phyloP scores from a whole-genome alignment of 352 stramenopile genomes.

The Phytophthora tentaculata region DNA sequence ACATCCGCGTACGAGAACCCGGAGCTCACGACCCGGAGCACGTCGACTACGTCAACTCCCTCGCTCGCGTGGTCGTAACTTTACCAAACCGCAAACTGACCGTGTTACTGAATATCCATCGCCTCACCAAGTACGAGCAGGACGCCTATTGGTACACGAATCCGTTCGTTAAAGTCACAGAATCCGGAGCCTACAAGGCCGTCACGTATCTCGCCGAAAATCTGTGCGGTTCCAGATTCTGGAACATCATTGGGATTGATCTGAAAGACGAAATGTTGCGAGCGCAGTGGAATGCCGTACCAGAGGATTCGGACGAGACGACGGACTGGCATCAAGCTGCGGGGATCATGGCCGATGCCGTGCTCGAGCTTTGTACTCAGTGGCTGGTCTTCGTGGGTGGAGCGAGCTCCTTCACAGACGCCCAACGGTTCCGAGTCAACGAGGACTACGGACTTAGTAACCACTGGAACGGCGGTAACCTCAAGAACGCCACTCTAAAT shows the following conservation, averaged over 20 bases:
- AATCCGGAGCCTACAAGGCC: conserved; percentile 54
- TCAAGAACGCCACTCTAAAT: conserved; percentile 63
- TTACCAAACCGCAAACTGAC: conserved; percentile 57
- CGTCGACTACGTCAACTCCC: conserved; percentile 63
- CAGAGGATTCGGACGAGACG: conserved; percentile 25
- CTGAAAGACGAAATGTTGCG: conserved; percentile 68
- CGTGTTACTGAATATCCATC: conserved; percentile 69
- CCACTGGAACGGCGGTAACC: conserved; percentile 70
- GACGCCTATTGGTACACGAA: conserved; percentile 77
- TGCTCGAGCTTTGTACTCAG: conserved; percentile 57
- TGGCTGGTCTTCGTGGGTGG: conserved; percentile 73
- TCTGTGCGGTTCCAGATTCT: conserved; percentile 62
- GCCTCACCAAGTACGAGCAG: conserved; percentile 53
- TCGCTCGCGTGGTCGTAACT: conserved; percentile 61
- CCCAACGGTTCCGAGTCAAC: conserved; percentile 45
- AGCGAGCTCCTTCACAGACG: conserved; percentile 48
- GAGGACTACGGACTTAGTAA: conserved; percentile 50
- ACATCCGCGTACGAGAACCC: conserved; percentile 74
- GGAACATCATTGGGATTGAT: conserved; percentile 74
- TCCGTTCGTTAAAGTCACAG: conserved; percentile 49
- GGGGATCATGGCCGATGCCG: conserved; percentile 42
- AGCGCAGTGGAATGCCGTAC: conserved; percentile 41
- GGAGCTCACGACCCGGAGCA: conserved; percentile 55
- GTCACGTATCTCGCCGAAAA: conserved; percentile 50
- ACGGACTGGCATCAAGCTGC: conserved; percentile 53